phyloP scores from a whole-genome alignment of 192 early-diverging fungal species.

The Mortierella alpina region DNA sequence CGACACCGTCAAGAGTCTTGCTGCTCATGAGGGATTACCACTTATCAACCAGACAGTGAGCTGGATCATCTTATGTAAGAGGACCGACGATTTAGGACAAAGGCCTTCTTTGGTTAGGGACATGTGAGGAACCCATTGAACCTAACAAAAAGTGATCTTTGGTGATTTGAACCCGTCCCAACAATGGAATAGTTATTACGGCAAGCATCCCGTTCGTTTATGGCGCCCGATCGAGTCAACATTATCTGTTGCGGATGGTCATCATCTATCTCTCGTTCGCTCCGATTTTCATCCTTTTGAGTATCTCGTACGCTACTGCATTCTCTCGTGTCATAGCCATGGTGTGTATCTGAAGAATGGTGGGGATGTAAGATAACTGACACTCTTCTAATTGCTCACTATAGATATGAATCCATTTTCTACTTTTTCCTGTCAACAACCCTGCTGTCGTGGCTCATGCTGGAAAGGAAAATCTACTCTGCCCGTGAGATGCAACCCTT shows the following conservation, averaged over 20 bases:
- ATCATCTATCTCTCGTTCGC: conserved; percentile 90
- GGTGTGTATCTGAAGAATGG: neutral
- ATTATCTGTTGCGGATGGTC: conserved; percentile 82
- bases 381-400: neutral
- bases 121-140: neutral
- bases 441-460: conserved; percentile 78
- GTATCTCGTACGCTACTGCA: conserved; percentile 66
- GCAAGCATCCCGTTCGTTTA: conserved; percentile 73
- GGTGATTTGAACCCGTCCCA: neutral
- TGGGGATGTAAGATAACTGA: neutral
- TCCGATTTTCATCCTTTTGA: conserved; percentile 87
- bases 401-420: conserved; percentile 84
- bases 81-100: neutral
- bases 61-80: conserved; percentile 75
- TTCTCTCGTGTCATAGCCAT: neutral
- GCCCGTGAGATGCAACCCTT: conserved; percentile 42
- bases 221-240: conserved; percentile 67
- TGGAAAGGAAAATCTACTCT: conserved; percentile 72
- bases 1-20: conserved; percentile 69
- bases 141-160: neutral
- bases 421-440: conserved; percentile 84
- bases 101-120: too few species aligned
- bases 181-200: conserved; percentile 61
- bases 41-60: conserved; percentile 71
- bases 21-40: conserved; percentile 71